Conservation (phyloP, 2,329 filamentous ascomycete species). For the Xylaria sp. region DNA sequence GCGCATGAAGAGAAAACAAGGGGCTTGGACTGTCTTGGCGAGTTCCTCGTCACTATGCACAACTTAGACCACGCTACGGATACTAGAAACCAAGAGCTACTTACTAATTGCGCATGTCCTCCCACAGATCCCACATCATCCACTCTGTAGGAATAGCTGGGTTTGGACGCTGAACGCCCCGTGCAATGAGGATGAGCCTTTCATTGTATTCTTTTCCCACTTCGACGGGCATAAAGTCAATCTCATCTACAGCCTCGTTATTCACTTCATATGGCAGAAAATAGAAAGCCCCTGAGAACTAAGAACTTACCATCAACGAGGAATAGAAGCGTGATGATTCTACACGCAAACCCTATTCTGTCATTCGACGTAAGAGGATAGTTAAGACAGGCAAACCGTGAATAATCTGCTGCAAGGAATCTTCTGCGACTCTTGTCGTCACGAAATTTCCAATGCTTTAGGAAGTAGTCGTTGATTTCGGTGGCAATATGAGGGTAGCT, state of each 20-base stretch:
- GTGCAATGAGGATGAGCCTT: background rate
- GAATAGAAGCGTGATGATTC: background rate
- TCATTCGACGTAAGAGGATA: background rate
- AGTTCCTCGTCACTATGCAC: background rate
- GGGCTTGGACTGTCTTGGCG: background rate
- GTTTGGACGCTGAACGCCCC: background rate
- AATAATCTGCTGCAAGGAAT: background rate
- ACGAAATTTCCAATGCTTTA: background rate
- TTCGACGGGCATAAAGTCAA: background rate
- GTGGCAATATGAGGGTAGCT: background rate
- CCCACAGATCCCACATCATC: background rate
- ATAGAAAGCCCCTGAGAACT: background rate
- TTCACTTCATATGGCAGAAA: background rate
- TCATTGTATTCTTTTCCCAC: background rate
- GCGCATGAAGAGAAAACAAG: background rate
- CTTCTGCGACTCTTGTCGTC: background rate
- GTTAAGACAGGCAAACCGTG: background rate
- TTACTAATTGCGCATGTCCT: background rate
- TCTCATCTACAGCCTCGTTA: background rate
- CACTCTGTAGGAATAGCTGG: background rate
- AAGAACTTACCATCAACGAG: background rate
- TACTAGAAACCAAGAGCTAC: background rate
- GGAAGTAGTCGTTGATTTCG: background rate
- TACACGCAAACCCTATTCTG: background rate
- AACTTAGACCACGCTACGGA: background rate